A percentile compares a stretch with the other conserved stretches of the same genome.
These are phyloP conservation scores for Pholiota microspora DNA, from an alignment of 768 basidiomycete genomes.

Conservation along the genomic window DNA sequence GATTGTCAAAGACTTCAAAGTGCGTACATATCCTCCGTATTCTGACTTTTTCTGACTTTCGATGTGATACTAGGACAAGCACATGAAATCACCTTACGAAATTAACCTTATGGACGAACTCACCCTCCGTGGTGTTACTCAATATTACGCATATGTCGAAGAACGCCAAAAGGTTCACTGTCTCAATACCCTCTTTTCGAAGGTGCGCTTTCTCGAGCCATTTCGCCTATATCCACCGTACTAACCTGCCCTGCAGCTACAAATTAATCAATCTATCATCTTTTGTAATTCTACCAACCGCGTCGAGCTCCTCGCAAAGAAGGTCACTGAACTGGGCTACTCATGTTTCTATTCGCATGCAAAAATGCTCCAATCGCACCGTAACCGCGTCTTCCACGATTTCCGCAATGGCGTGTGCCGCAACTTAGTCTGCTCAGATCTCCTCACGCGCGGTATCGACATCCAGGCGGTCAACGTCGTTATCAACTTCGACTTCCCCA, in stretches of 20 bases:
- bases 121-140: slow-evolving; percentile 96
- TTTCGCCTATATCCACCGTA: background rate
- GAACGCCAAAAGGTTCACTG: slow-evolving; percentile 99
- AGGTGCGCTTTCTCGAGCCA: slow-evolving; percentile 50
- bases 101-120: slow-evolving; percentile 99
- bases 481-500: slow-evolving; percentile 99
- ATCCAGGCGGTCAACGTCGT: slow-evolving; percentile 99
- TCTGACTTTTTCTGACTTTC: background rate
- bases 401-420: slow-evolving; percentile 98
- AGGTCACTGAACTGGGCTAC: slow-evolving; percentile 98
- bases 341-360: slow-evolving; percentile 99
- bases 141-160: slow-evolving; percentile 99
- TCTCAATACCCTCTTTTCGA: slow-evolving; percentile 98
- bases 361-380: slow-evolving; percentile 98
- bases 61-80: slow-evolving; percentile 66
- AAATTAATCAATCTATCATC: slow-evolving; percentile 99
- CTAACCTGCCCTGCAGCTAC: slow-evolving; percentile 55
- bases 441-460: slow-evolving; percentile 98
- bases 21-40: slow-evolving; percentile 24
- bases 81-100: slow-evolving; percentile 94
- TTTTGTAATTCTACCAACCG: slow-evolving; percentile 99
- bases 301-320: slow-evolving; percentile 98
- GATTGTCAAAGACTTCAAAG: slow-evolving; percentile 99
- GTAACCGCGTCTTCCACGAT: slow-evolving; percentile 99
- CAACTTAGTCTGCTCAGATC: slow-evolving; percentile 96